Base-by-base conservation (phyloP, 1,284 basidiomycete genomes). In the Cryptococcus sp. region DNA sequence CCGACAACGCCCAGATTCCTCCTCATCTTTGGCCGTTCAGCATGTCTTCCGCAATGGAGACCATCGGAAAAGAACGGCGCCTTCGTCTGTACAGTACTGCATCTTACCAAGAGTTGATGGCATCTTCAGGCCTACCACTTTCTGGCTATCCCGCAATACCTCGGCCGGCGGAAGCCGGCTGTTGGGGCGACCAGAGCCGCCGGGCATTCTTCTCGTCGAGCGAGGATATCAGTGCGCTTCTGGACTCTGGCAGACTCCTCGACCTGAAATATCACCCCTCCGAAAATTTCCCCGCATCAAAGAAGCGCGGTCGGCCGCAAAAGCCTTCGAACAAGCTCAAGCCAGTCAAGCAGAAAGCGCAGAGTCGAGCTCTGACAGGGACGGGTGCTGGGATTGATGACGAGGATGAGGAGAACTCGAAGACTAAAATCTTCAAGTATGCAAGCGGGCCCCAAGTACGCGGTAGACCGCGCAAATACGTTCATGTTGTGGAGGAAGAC, bases 401-500 rank as follows among this genome's bases (percentile, higher is more conserved):
- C 19, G 25, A 23, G 10, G 25, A 47, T 26, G 46, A 23, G 25
- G 25, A 22, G 46, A 34, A 34, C 13, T 16, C 8, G 3, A 47
- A 8, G n/a, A 19, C 23, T 20, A 39, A 34, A 29, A 47, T 26
- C 20, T 54, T 54, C 52, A 67, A 62, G 52, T 74, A 74, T 53
- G 46, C 59, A 19, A 64, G 63, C 47, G 57, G 60, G 22, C 54
- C 61, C 1, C 74, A 76, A 56, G 57, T 63, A 20, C 65, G 70
- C n/a, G 74, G 74, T 39, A 63, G 75, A 20, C 75, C 73, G 0
- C 52, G 75, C 23, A 75, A 74, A 52, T 75, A 73, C 56, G 55
- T 75, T 39, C 66, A 70, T 26, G 67, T 75, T 7, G 72, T 76
- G 13, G 64, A 74, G 52, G 50, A 62, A 44, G 64, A 71, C 34